Evolutionary conservation across 805 yeast species (phyloP), one percentile per base, ranked within the genome.

Genomic region (Saccharomycopsis oosterbeekiorum): DNA sequence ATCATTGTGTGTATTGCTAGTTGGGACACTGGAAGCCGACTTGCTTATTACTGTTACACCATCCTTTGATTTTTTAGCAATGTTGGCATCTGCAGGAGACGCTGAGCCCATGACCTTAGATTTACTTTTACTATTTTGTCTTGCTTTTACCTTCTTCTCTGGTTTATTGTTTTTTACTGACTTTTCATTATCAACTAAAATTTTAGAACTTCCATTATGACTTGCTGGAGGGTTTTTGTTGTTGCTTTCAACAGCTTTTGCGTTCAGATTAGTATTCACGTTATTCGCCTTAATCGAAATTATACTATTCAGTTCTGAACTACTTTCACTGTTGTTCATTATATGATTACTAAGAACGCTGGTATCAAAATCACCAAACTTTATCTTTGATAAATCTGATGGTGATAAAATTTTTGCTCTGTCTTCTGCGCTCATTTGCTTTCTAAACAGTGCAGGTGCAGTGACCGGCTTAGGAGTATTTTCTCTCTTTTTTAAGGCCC

Each of bases 401-500:
- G 98, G 97, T 0, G 96, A 82, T 1, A 88, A 82, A 64, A 82
- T 83, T 61, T 75, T 70, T 57, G 73, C 73, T 65, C 75, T 75
- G 47, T 75, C 76, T 61, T 77, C 81, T 36, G 69, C 67, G 8
- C 74, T 78, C 64, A 74, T 74, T 69, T 76, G 76, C 65, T 75
- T 69, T 63, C 75, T 70, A 37, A 74, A 68, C 53, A 47, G 53
- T 3, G 74, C 67, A 54, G 70, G 74, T 8, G 76, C 76, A 58
- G 78, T 79, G n/a, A 26, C 55, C 19, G 88, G 88, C 65, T 81
- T 80, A 19, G 87, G 85, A 3, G 84, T 82, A 67, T 79, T 83
- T 71, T 94, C 99, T 55, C 98, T 79, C 70, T 92, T 92, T 67
- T 89, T 84, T 86, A 92, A 89, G 66, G 87, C 78, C 73, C 91